phyloP scores from a whole-genome alignment of 2,329 filamentous ascomycete species.

The Geoglossum cookeanum region DNA sequence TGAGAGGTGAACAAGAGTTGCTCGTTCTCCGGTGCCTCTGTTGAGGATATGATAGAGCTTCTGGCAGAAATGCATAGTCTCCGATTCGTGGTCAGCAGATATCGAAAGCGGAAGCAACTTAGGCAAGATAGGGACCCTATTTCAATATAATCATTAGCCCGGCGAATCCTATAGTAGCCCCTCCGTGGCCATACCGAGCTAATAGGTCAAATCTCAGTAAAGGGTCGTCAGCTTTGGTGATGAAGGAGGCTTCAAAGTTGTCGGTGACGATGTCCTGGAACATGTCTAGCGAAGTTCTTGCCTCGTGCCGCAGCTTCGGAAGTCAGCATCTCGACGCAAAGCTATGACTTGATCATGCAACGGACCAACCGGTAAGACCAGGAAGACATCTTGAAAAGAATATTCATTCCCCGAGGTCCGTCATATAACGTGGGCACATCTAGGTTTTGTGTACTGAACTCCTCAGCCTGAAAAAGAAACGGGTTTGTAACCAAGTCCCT shows the following conservation, averaged over 20 bases:
- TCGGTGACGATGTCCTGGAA: conserved; percentile 56
- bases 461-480: conserved; percentile 25
- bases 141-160: conserved; percentile 1
- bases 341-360: background rate
- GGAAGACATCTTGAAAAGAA: conserved; percentile 75
- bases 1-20: conserved; percentile 44
- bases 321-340: background rate
- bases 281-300: conserved; percentile 52
- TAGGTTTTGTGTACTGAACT: conserved; percentile 20
- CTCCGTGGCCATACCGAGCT: conserved; percentile 12
- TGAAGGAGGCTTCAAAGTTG: conserved; percentile 74
- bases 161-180: background rate
- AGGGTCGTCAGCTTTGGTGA: conserved; percentile 35
- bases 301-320: conserved; percentile 46
- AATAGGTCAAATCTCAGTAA: conserved; percentile 36
- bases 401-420: conserved; percentile 50
- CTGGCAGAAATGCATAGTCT: conserved; percentile 22
- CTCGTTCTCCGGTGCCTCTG: conserved; percentile 57
- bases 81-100: conserved; percentile 16
- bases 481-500: conserved; percentile 53
- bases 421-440: conserved; percentile 60
- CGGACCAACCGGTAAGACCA: conserved; percentile 47
- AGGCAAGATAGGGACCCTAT: conserved; percentile 2
- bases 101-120: conserved; percentile 6
- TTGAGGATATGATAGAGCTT: conserved; percentile 46